Evolutionary conservation across 2,329 filamentous ascomycete species (phyloP), one percentile per base, ranked within the genome.

Genomic region (Cordyceps javanica): DNA sequence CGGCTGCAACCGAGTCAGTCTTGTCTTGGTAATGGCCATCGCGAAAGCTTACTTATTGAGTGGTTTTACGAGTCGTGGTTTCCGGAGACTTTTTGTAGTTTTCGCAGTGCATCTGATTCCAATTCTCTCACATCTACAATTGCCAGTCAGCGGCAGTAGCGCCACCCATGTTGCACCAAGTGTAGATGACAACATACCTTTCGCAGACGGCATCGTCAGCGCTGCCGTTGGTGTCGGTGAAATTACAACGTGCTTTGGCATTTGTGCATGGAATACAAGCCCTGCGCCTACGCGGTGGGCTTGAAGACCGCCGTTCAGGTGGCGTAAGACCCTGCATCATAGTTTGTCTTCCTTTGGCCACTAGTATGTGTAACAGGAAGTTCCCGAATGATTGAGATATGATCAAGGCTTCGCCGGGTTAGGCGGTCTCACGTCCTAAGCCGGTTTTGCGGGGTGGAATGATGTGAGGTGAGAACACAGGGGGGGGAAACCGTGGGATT

Each of bases 201-300:
- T 71, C 65, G 32, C 69, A 70, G 7, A 65, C 23, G 58, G 68
- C 62, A 11, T 55, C 60, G 13, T 48, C 39, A n/a, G 61, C 46
- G 23, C 23, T 28, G 34, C 65, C 64, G 39, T 62, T 59, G 11
- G 11, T 38, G 25, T 62, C 60, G 49, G 59, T 62, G 41, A 70
- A 71, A 57, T 64, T 58, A 38, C 69, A 70, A 49, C 62, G 63
- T n/a, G 67, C 63, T 55, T 67, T 70, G 23, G 61, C 62, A 54
- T 61, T 64, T 28, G 62, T 62, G 56, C 69, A 71, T 36, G 64
- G 60, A n/a, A 62, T 62, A 38, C 69, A 71, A 10, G 68, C 68
- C 51, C 69, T 64, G 25, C 64, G 60, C 50, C 68, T 63, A 7
- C 68, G 68, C 16, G 60, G 66, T 5, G 67, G 68, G 46, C 68